Evolutionary conservation across 371 early-diverging fungal species (phyloP), one percentile per base, ranked within the genome.

Genomic region (Catenaria anguillulae): DNA sequence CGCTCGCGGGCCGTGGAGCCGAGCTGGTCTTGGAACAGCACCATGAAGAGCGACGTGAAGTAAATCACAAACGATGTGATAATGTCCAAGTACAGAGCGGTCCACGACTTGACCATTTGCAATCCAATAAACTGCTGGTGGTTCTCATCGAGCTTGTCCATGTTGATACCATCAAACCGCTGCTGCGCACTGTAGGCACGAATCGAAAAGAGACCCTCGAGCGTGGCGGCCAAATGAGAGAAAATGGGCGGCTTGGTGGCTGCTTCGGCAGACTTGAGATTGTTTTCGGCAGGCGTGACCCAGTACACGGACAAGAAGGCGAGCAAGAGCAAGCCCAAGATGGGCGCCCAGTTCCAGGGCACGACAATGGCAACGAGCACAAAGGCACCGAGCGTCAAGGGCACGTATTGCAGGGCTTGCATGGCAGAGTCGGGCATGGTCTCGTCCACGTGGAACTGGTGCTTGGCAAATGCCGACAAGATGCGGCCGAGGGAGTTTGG

Each of bases 401-500:
- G 85, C 46, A 73, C 66, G 63, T 77, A 82, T 50, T 78, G 74
- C 24, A 87, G 62, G 29, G 68, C 70, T 64, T 78, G 78, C 35
- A 73, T 56, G 21, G 68, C 67, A 5, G 70, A 50, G 50, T 79
- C 80, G 15, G 76, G 76, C 54, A 79, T 59, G 21, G 64, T 64
- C 62, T 88, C 90, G 69, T 96, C 97, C 4, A 92, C 77, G 24
- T 85, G 80, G 64, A 80, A 81, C 60, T 90, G 78, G 72, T 97
- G 92, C 60, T 89, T 87, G 67, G 90, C 87, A 70, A 96, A 91
- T 64, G 87, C 76, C 64, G 90, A 84, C 50, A 93, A 66, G 45
- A 92, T 84, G 50, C 89, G 82, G 26, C 93, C 93, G 21, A 90
- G 70, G 0, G 92, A 95, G 2, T 90, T 93, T 0, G 87, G 83